A percentile compares a stretch with the other conserved stretches of the same genome.
phyloP scores from a whole-genome alignment of 2,329 filamentous ascomycete genomes.

The Neofusicoccum ribis region DNA sequence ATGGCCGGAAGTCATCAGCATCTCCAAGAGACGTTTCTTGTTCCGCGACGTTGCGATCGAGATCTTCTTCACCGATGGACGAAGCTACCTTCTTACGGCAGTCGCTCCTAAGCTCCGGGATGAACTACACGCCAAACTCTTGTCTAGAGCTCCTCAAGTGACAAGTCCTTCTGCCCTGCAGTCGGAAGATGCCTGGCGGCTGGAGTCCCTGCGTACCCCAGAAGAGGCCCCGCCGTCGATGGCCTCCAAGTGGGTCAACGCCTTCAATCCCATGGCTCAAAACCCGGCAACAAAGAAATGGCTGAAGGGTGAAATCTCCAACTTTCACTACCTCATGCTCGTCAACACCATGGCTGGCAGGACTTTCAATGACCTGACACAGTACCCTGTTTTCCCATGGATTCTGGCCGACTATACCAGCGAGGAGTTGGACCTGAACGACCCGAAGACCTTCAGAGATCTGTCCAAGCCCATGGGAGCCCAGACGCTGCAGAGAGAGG shows the following conservation, averaged over 20 bases:
- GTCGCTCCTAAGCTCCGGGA: slow-evolving; percentile 74
- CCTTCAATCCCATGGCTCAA: slow-evolving; percentile 81
- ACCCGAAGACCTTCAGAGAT: slow-evolving; percentile 85
- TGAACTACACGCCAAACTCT: slow-evolving; percentile 75
- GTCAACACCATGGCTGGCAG: slow-evolving; percentile 96
- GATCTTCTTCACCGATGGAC: slow-evolving; percentile 93
- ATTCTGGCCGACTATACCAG: slow-evolving; percentile 94
- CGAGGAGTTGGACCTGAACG: slow-evolving; percentile 81
- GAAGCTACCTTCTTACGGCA: slow-evolving; percentile 89
- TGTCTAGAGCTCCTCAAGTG: slow-evolving; percentile 77
- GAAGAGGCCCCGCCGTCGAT: slow-evolving; percentile 67
- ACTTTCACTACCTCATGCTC: slow-evolving; percentile 98
- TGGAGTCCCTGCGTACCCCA: slow-evolving; percentile 76
- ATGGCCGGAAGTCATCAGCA: slow-evolving; percentile 91
- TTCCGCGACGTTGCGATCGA: slow-evolving; percentile 97
- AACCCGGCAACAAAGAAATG: slow-evolving; percentile 86
- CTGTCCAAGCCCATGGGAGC: slow-evolving; percentile 95
- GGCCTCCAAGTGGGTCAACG: slow-evolving; percentile 85
- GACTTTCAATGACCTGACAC: slow-evolving; percentile 96
- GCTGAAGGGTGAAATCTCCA: slow-evolving; percentile 93
- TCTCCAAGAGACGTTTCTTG: slow-evolving; percentile 92
- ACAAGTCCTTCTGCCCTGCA: slow-evolving; percentile 69
- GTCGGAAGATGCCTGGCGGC: slow-evolving; percentile 86
- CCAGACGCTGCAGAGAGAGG: slow-evolving; percentile 73
- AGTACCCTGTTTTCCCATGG: slow-evolving; percentile 98